Evolutionary conservation across 1,284 basidiomycete genomes (phyloP).

Genomic region (Cerrena zonata): DNA sequence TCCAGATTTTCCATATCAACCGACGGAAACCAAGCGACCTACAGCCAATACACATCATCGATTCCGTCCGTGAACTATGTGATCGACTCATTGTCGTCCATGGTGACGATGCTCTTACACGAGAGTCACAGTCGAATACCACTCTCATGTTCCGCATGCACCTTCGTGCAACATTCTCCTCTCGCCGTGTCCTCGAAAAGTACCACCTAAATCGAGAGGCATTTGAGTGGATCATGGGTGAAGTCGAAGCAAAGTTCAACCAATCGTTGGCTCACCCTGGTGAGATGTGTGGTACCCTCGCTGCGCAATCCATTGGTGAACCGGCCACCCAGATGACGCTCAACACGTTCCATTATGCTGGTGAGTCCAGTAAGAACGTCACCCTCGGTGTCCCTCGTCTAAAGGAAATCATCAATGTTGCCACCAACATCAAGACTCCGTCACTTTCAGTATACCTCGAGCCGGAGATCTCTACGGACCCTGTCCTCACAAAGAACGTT

Average conservation of each 20-base stretch:
- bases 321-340: conserved; percentile 98
- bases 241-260: conserved; percentile 93
- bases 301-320: conserved; percentile 98
- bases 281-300: conserved; percentile 98
- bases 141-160: conserved; percentile 92
- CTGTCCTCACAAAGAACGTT: conserved; percentile 74
- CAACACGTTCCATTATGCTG: conserved; percentile 97
- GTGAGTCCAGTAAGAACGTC: conserved; percentile 96
- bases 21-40: conserved; percentile 88
- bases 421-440: conserved; percentile 97
- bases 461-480: conserved; percentile 61
- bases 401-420: conserved; percentile 99
- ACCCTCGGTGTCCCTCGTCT: conserved; percentile 96
- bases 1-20: conserved; percentile 97
- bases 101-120: conserved; percentile 72
- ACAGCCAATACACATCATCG: conserved; percentile 82
- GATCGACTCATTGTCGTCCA: conserved; percentile 80
- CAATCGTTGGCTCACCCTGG: conserved; percentile 87
- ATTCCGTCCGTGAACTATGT: conserved; percentile 67
- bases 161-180: conserved; percentile 80
- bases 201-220: conserved; percentile 85
- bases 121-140: conserved; percentile 84
- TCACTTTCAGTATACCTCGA: conserved; percentile 88
- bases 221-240: conserved; percentile 96
- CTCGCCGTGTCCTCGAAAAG: conserved; percentile 79